Percentiles rank a stretch among this genome's conserved stretches.
Conservation (phyloP, 306 rosid genomes). For the Inga leiocalycina region DNA sequence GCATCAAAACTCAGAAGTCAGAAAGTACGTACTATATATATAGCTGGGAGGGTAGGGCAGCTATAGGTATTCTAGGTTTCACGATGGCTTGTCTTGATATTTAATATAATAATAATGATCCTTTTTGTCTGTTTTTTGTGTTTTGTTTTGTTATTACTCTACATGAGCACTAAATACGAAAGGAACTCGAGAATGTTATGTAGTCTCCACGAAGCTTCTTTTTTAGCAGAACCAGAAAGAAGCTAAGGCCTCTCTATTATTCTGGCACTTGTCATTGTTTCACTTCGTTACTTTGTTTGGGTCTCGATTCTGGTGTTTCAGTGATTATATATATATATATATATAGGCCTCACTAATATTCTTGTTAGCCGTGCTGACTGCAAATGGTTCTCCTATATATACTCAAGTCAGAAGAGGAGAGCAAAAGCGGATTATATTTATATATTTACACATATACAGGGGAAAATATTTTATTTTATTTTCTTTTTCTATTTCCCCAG, state of each 20-base stretch:
- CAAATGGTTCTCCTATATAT: neutral
- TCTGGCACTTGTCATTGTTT: neutral
- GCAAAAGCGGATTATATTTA: neutral
- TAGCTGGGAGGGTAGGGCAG: neutral
- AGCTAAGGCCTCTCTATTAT: conserved; percentile 9
- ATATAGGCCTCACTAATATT: neutral
- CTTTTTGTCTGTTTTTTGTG: conserved; percentile 31
- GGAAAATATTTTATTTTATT: neutral
- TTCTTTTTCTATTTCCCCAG: neutral
- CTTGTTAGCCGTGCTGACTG: neutral
- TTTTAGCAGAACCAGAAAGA: conserved; percentile 18
- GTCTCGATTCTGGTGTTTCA: neutral
- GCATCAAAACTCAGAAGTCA: neutral
- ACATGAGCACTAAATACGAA: conserved; percentile 41
- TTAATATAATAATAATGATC: neutral
- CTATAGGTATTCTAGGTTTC: neutral
- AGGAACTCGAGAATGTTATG: conserved; percentile 52
- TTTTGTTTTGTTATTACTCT: neutral
- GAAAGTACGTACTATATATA: neutral
- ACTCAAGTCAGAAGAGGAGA: neutral
- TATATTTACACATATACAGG: neutral
- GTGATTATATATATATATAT: neutral
- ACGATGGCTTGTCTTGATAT: neutral
- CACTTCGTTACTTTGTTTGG: neutral
- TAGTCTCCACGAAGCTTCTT: conserved; percentile 49